Percentiles rank a stretch among this genome's conserved stretches.
Conservation (phyloP, 768 basidiomycete species). For the Suillus alpinus region DNA sequence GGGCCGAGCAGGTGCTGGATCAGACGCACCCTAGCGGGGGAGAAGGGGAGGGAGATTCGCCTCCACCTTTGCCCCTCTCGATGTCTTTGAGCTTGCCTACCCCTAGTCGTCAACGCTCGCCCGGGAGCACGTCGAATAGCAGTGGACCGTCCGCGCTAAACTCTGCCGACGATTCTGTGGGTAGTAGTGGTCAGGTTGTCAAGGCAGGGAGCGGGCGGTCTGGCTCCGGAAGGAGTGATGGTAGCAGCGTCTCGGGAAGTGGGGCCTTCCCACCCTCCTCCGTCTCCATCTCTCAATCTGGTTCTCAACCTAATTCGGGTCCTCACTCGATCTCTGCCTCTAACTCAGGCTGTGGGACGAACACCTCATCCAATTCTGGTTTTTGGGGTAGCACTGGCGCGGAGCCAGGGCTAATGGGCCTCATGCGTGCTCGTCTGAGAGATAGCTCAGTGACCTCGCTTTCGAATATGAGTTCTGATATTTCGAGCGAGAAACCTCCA, state of each 20-base stretch:
- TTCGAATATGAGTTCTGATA: slow-evolving; percentile 21
- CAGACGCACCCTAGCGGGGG: slow-evolving; percentile 21
- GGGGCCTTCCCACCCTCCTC: slow-evolving; percentile 11
- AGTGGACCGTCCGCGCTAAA: slow-evolving; percentile 23
- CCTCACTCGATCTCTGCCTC: slow-evolving; percentile 26
- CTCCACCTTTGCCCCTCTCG: slow-evolving; percentile 3
- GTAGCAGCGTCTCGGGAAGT: slow-evolving; percentile 10
- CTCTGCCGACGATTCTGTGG: slow-evolving; percentile 24
- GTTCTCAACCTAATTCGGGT: slow-evolving; percentile 9
- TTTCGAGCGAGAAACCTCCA: slow-evolving; percentile 7
- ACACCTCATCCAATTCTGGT: slow-evolving; percentile 21
- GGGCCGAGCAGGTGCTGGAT: slow-evolving; percentile 44
- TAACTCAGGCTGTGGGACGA: slow-evolving; percentile 14
- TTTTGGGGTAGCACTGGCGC: slow-evolving; percentile 17
- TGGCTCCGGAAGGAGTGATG: slow-evolving; percentile 6
- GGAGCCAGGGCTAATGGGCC: slow-evolving; percentile 8
- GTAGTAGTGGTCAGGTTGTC: slow-evolving; percentile 6
- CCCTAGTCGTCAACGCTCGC: slow-evolving; percentile 20
- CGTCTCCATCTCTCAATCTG: slow-evolving; percentile 16
- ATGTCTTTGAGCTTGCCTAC: slow-evolving; percentile 9
- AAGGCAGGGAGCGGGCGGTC: slow-evolving; percentile 7
- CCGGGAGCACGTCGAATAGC: slow-evolving; percentile 21
- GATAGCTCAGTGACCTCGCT: slow-evolving; percentile 29
- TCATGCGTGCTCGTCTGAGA: slow-evolving; percentile 19
- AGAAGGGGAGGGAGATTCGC: slow-evolving; percentile 5